Evolutionary conservation across 352 stramenopile species (phyloP).

Genomic region (Pythium sukuiense): DNA sequence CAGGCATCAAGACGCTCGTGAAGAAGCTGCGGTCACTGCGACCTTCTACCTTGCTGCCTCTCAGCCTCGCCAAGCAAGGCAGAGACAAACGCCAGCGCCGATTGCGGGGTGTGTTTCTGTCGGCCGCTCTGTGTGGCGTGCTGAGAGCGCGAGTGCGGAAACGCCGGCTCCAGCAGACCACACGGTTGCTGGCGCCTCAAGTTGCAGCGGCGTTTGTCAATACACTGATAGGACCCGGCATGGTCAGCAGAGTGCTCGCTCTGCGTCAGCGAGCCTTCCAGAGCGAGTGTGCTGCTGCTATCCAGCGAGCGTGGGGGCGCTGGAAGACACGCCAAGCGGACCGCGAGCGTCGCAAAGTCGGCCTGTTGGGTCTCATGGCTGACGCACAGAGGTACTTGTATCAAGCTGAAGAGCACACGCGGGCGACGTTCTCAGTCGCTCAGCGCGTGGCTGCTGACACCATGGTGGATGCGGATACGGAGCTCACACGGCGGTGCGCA

Average conservation of each 20-base stretch:
- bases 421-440: background rate
- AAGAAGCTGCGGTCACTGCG: background rate
- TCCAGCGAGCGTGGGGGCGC: slow-evolving; percentile 5
- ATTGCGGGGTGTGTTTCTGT: background rate
- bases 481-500: slow-evolving; percentile 30
- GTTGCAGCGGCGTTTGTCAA: background rate
- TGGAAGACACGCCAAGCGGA: background rate
- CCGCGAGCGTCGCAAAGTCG: background rate
- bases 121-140: background rate
- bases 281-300: background rate
- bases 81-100: background rate
- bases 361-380: slow-evolving; percentile 1
- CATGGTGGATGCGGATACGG: background rate
- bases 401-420: background rate
- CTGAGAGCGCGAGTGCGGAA: background rate
- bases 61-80: background rate
- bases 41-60: background rate
- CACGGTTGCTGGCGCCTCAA: background rate
- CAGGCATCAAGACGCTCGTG: background rate
- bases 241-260: background rate
- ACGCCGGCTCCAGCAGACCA: background rate
- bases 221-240: background rate
- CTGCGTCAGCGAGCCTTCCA: background rate
- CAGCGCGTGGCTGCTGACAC: background rate
- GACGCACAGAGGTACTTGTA: background rate